Evolutionary conservation across 2,329 filamentous ascomycete genomes (phyloP).

Genomic region (Beauveria sp.): DNA sequence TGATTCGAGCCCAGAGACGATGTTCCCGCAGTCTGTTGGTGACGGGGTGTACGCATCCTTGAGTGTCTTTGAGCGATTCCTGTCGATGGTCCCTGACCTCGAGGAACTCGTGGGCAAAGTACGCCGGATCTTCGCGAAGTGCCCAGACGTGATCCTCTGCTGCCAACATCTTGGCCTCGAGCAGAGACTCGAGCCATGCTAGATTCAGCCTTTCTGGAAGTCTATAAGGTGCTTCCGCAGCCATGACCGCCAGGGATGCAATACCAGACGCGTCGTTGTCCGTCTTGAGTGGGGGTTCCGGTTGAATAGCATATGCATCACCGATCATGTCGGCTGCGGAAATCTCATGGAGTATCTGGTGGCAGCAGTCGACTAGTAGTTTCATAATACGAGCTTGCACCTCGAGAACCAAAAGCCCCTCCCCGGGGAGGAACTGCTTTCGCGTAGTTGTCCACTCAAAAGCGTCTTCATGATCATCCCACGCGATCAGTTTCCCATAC

Average conservation of each 20-base stretch:
- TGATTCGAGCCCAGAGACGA: slow-evolving; percentile 32
- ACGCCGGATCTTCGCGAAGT: slow-evolving; percentile 51
- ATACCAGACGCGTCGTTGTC: slow-evolving; percentile 25
- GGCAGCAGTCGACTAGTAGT: slow-evolving; percentile 43
- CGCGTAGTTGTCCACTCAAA: slow-evolving; percentile 27
- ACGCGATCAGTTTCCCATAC: slow-evolving; percentile 30
- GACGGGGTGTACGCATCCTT: slow-evolving; percentile 23
- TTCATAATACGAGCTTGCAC: slow-evolving; percentile 38
- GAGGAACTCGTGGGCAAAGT: slow-evolving; percentile 39
- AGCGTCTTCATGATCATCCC: slow-evolving; percentile 28
- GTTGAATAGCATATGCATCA: slow-evolving; percentile 25
- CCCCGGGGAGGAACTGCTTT: slow-evolving; percentile 33
- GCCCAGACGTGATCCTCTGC: slow-evolving; percentile 47
- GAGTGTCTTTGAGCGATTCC: slow-evolving; percentile 34
- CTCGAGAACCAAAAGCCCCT: slow-evolving; percentile 44
- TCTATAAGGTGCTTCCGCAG: slow-evolving; percentile 45
- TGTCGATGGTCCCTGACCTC: slow-evolving; percentile 39
- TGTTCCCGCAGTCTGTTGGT: slow-evolving; percentile 12
- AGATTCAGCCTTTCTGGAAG: slow-evolving; percentile 40
- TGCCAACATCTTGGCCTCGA: slow-evolving; percentile 31
- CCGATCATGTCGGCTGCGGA: slow-evolving; percentile 20
- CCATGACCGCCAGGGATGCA: slow-evolving; percentile 31
- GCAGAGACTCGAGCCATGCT: slow-evolving; percentile 32
- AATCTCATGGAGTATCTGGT: slow-evolving; percentile 45
- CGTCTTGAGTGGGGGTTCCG: slow-evolving; percentile 27